Evolutionary conservation across 805 yeast genomes (phyloP).

Genomic region (Hermanozyma aechmeae): DNA sequence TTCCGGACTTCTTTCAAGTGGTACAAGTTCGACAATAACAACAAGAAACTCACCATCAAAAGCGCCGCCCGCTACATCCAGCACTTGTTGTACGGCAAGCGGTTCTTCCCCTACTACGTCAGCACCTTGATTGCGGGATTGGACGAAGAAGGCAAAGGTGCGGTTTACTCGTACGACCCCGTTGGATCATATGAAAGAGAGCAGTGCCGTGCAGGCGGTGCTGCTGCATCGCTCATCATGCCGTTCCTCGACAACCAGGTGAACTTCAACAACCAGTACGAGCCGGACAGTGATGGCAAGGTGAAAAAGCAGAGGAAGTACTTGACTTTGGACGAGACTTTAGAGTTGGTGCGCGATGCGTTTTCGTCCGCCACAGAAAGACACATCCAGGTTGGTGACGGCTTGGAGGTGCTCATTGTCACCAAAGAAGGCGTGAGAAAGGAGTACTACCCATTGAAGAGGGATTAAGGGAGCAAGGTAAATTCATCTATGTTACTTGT

Average conservation of each 20-base stretch:
- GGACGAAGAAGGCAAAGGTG: constrained; percentile 86
- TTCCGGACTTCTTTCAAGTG: constrained; percentile 68
- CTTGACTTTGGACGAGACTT: constrained; percentile 73
- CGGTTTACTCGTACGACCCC: constrained; percentile 93
- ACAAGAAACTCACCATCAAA: constrained; percentile 55
- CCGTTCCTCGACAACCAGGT: constrained; percentile 98
- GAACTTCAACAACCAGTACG: constrained; percentile 86
- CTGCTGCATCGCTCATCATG: constrained; percentile 92
- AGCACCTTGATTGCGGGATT: constrained; percentile 92
- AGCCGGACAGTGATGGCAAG: constrained; percentile 66
- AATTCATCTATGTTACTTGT: too few species aligned
- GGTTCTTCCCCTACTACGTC: constrained; percentile 95
- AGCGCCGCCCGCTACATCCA: constrained; percentile 89
- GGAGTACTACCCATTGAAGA: constrained; percentile 78
- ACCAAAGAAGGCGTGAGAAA: constrained; percentile 88
- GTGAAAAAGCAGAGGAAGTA: constrained; percentile 53
- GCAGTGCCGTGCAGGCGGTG: constrained; percentile 96
- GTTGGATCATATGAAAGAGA: constrained; percentile 97
- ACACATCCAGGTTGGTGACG: constrained; percentile 98
- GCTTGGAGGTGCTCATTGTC: constrained; percentile 80
- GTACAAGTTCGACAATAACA: constrained; percentile 82
- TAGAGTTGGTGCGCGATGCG: constrained; percentile 85
- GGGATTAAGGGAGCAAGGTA: constrained; percentile 64
- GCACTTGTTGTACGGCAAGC: constrained; percentile 81
- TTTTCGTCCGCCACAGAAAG: constrained; percentile 95